Percentiles rank a stretch among this genome's conserved stretches.
Evolutionary conservation across 768 basidiomycete species (phyloP).

Genomic region (Boletus rex-veris): DNA sequence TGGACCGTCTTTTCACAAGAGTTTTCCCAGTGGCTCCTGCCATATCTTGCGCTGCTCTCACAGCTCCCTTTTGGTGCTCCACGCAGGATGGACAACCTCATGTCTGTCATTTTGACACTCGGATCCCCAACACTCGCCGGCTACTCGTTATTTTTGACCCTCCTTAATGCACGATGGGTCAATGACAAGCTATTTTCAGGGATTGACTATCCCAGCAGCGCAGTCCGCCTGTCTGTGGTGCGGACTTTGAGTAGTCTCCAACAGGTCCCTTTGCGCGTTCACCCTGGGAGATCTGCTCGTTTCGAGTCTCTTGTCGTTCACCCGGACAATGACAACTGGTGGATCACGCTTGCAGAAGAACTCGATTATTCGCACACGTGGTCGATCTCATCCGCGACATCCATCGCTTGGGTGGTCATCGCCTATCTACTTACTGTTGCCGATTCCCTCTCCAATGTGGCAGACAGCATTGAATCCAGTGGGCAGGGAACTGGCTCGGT

Average conservation of each 20-base stretch:
- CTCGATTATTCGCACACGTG: conserved; percentile 40
- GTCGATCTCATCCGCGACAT: conserved; percentile 38
- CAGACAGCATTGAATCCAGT: conserved; percentile 25
- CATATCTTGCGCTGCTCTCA: conserved; percentile 46
- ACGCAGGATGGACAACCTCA: conserved; percentile 39
- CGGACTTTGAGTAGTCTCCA: conserved; percentile 39
- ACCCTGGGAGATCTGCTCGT: conserved; percentile 21
- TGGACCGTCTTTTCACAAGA: conserved; percentile 31
- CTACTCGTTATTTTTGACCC: conserved; percentile 43
- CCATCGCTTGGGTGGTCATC: conserved; percentile 43
- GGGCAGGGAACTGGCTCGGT: conserved; percentile 39
- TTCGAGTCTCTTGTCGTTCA: conserved; percentile 43
- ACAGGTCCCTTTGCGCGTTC: conserved; percentile 38
- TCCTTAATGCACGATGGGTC: conserved; percentile 44
- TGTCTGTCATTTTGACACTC: conserved; percentile 40
- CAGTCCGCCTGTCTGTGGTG: conserved; percentile 22
- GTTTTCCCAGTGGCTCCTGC: conserved; percentile 45
- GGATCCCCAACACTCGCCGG: conserved; percentile 45
- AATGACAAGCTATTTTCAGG: conserved; percentile 30
- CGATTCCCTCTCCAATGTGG: conserved; percentile 15
- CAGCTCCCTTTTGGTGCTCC: conserved; percentile 48
- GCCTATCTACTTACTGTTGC: conserved; percentile 33
- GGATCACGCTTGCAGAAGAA: conserved; percentile 31
- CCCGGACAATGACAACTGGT: conserved; percentile 42
- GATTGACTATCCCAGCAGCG: conserved; percentile 23